phyloP scores from a whole-genome alignment of 768 basidiomycete genomes.

The Calvatia gigantea region DNA sequence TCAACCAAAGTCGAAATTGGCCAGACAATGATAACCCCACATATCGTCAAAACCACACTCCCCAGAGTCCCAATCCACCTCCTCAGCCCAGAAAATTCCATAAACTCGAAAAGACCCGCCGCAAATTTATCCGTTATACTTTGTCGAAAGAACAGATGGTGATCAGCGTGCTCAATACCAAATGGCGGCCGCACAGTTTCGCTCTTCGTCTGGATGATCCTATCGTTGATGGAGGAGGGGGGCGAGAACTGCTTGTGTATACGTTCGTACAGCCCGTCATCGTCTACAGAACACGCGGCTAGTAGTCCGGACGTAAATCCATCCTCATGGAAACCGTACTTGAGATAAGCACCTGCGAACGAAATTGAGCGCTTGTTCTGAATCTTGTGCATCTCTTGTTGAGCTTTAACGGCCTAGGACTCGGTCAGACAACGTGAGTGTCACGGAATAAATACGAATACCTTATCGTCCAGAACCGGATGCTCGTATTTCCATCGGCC shows the following conservation, averaged over 20 bases:
- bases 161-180: slow-evolving; percentile 37
- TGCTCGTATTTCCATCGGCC: slow-evolving; percentile 65
- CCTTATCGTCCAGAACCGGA: slow-evolving; percentile 57
- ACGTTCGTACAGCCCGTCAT: slow-evolving; percentile 10
- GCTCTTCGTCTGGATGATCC: slow-evolving; percentile 19
- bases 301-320: slow-evolving; percentile 53
- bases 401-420: slow-evolving; percentile 49
- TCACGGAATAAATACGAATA: slow-evolving; percentile 20
- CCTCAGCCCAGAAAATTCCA: slow-evolving; percentile 34
- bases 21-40: not conserved
- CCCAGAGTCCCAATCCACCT: slow-evolving; percentile 26
- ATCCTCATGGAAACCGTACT: slow-evolving; percentile 83
- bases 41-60: slow-evolving; percentile 14
- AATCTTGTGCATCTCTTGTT: slow-evolving; percentile 49
- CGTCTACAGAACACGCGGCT: slow-evolving; percentile 31
- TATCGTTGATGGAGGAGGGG: not conserved
- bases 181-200: slow-evolving; percentile 36
- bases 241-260: not conserved
- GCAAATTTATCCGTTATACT: slow-evolving; percentile 17
- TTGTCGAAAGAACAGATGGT: slow-evolving; percentile 23
- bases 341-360: slow-evolving; percentile 69
- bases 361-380: slow-evolving; percentile 62
- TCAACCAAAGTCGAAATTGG: not conserved
- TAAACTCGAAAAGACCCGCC: slow-evolving; percentile 33
- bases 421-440: not conserved